These are phyloP conservation scores for Fusarium vanettenii DNA, from an alignment of 2,329 filamentous ascomycete species.

Conservation along the genomic window DNA sequence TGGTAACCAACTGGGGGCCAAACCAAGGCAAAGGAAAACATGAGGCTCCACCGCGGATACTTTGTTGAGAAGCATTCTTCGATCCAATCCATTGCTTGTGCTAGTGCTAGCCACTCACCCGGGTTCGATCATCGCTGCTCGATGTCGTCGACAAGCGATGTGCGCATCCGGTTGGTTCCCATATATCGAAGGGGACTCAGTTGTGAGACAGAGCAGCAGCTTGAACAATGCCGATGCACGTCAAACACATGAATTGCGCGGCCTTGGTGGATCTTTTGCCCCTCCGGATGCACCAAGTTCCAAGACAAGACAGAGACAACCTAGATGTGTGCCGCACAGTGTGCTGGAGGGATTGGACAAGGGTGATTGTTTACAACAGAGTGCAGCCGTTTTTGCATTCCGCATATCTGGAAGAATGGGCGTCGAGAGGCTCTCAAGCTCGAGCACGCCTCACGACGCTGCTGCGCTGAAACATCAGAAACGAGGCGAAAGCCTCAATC, in stretches of 20 bases:
- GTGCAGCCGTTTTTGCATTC: background rate
- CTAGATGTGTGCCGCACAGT: conserved; percentile 19
- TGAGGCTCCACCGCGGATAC: conserved; percentile 11
- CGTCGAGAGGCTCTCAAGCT: background rate
- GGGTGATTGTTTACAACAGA: background rate
- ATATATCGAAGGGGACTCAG: conserved; percentile 8
- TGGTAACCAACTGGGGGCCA: background rate
- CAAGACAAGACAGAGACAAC: conserved; percentile 12
- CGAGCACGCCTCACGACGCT: background rate
- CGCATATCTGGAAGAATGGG: background rate
- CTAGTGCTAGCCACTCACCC: background rate
- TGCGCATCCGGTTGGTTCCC: conserved; percentile 17
- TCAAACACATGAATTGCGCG: conserved; percentile 38
- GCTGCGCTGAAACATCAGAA: background rate
- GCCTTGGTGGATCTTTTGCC: conserved; percentile 25
- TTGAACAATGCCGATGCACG: conserved; percentile 27
- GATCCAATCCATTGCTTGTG: conserved; percentile 1
- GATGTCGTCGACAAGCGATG: background rate
- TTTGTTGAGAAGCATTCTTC: conserved; percentile 22
- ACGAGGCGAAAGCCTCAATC: background rate
- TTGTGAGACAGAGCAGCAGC: conserved; percentile 18
- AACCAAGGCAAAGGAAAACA: conserved; percentile 11
- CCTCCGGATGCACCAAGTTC: conserved; percentile 24
- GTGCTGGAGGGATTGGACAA: conserved; percentile 6
- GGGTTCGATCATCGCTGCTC: background rate